Evolutionary conservation across 1,284 basidiomycete genomes (phyloP), one percentile per base, ranked within the genome.

Genomic region (Malassezia pachydermatis): DNA sequence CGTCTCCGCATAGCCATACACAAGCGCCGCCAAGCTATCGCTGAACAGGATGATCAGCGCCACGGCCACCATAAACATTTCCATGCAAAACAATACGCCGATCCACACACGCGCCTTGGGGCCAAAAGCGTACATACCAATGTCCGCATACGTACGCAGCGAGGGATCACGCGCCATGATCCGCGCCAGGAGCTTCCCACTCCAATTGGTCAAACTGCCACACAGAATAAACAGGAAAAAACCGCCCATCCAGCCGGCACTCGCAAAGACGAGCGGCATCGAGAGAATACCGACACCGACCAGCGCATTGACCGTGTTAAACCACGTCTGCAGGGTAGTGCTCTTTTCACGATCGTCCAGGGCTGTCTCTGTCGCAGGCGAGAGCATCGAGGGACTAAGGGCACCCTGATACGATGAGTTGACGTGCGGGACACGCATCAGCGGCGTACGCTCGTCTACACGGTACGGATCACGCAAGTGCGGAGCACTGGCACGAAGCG

Each of bases 261-360:
- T 58, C 2, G 62, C 59, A 22, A 70, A 63, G 4, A 67, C 67
- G 17, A 70, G 58, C 5, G 67, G 67, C 6, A 70, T 49, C 9
- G 65, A 63, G 35, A 70, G 57, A 27, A 70, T 67, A 19, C 67
- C 65, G 13, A 70, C 61, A 9, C 67, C 67, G 17, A 69, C 57
- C 3, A 70, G 54, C 4, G 65, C 67, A 48, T 70, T 70, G 48
- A 70, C 59, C 5, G 60, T 62, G 44, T 70, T 70, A 61, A 70
- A 70, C 67, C 64, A 68, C 20, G 63, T 63, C 48, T 70, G 67
- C 14, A 59, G 50, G 24, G 69, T 57, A 0, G 67, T 69, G 48
- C 59, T 62, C 32, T 55, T 59, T 14, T 64, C 62, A 11, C 55
- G 44, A 49, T 23, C 7, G 46, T 45, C 25, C 50, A 47, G 27